phyloP scores from a whole-genome alignment of 2,329 filamentous ascomycete genomes.

The Nigrospora oryzae region DNA sequence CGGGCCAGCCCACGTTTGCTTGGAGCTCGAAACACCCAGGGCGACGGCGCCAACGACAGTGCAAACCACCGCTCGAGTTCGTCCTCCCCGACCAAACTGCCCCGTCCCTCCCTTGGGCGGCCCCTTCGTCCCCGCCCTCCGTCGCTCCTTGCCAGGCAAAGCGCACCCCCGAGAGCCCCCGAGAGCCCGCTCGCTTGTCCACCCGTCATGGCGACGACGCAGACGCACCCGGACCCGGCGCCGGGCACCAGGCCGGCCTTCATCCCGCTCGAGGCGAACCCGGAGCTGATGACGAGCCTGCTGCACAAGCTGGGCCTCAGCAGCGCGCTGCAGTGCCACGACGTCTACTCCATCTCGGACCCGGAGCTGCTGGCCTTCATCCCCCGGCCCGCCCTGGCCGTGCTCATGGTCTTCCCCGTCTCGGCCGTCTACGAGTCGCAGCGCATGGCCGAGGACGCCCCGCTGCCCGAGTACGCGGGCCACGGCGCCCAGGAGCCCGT shows the following conservation, averaged over 20 bases:
- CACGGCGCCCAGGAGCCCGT: conserved; percentile 65
- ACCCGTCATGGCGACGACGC: conserved; percentile 9
- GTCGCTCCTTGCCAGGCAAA: background rate
- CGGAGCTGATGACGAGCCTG: conserved; percentile 77
- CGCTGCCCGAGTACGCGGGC: conserved; percentile 55
- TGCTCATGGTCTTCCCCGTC: conserved; percentile 88
- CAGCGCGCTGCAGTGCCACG: conserved; percentile 69
- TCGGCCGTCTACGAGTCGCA: conserved; percentile 70
- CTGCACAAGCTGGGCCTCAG: conserved; percentile 79
- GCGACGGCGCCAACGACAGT: too few relatives aligned
- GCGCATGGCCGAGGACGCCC: conserved; percentile 64
- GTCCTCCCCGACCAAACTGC: too few relatives aligned
- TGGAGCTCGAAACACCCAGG: too few relatives aligned
- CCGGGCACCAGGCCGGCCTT: conserved; percentile 33
- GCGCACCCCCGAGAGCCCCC: background rate
- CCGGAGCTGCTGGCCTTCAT: conserved; percentile 78
- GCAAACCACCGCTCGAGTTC: too few relatives aligned
- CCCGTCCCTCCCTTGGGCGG: too few relatives aligned
- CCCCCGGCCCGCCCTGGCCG: conserved; percentile 77
- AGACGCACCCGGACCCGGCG: conserved; percentile 27
- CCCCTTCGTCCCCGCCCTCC: too few relatives aligned
- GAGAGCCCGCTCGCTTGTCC: background rate
- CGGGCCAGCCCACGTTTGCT: too few relatives aligned
- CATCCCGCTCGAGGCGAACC: conserved; percentile 65
- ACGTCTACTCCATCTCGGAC: conserved; percentile 87